phyloP scores from a whole-genome alignment of 805 yeast genomes.

The Candida maesae region DNA sequence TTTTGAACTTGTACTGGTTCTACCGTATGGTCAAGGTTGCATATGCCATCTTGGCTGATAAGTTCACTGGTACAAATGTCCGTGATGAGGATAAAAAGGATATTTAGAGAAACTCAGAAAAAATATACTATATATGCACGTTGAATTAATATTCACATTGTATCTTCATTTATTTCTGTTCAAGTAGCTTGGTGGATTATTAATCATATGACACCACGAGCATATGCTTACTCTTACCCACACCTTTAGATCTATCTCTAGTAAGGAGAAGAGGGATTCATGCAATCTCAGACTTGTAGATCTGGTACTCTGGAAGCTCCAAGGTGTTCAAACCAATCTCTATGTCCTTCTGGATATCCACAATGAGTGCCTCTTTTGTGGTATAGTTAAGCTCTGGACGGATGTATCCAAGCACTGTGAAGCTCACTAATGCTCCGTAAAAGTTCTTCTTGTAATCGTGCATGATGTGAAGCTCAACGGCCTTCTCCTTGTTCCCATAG shows the following conservation, averaged over 20 bases:
- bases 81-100: conserved; percentile 27
- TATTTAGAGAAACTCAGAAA: conserved; percentile 17
- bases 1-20: conserved; percentile 75
- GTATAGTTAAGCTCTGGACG: conserved; percentile 89
- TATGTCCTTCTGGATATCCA: conserved; percentile 80
- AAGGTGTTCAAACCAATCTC: conserved; percentile 55
- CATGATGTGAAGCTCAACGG: conserved; percentile 84
- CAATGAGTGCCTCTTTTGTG: conserved; percentile 74
- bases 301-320: conserved; percentile 37
- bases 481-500: conserved; percentile 71
- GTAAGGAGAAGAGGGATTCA: conserved; percentile 1
- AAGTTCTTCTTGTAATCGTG: conserved; percentile 66
- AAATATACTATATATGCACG: too few species aligned
- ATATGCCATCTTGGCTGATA: conserved; percentile 35
- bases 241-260: too few species aligned
- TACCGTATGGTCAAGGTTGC: conserved; percentile 69
- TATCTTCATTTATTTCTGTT: background rate
- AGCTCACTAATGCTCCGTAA: conserved; percentile 75
- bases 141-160: background rate
- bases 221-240: too few species aligned
- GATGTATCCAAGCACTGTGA: conserved; percentile 78
- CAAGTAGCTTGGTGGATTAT: too few species aligned
- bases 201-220: too few species aligned
- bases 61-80: conserved; percentile 24
- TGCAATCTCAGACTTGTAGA: conserved; percentile 25